Percentiles rank a stretch among this genome's conserved stretches.
Evolutionary conservation across 495 filamentous ascomycete species (phyloP).

Genomic region (Talaromyces wortmannii): DNA sequence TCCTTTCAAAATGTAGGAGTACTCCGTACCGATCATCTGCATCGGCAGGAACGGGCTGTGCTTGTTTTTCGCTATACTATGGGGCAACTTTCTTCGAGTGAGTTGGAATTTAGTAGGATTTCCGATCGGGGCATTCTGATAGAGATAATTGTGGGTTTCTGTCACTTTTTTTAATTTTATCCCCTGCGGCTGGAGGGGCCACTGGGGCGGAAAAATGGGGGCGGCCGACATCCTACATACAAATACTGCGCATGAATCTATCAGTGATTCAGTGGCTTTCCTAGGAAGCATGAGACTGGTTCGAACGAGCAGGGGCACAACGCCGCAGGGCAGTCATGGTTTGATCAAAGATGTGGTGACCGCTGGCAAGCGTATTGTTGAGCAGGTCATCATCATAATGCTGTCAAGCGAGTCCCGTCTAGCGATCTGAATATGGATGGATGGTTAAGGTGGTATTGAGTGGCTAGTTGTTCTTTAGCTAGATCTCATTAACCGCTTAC

Average conservation of each 20-base stretch:
- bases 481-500: no score
- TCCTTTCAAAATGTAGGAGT: neutral
- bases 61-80: neutral
- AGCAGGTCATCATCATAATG: neutral
- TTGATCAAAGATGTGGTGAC: neutral
- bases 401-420: neutral
- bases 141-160: neutral
- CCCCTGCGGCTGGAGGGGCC: neutral
- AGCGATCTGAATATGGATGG: neutral
- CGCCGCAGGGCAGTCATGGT: neutral
- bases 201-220: neutral
- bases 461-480: no score
- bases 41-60: neutral
- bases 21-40: neutral
- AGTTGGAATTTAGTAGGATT: neutral
- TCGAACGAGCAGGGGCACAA: neutral
- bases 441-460: no score
- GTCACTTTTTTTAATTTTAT: neutral
- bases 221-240: neutral
- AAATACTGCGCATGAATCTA: neutral
- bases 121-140: neutral
- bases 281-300: neutral
- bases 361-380: neutral
- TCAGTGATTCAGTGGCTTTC: neutral
- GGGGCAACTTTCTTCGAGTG: neutral